A percentile compares a stretch with the other conserved stretches of the same genome.
These are phyloP conservation scores for Pseudocercospora fijiensis DNA, from an alignment of 2,329 filamentous ascomycete species.

Conservation along the genomic window DNA sequence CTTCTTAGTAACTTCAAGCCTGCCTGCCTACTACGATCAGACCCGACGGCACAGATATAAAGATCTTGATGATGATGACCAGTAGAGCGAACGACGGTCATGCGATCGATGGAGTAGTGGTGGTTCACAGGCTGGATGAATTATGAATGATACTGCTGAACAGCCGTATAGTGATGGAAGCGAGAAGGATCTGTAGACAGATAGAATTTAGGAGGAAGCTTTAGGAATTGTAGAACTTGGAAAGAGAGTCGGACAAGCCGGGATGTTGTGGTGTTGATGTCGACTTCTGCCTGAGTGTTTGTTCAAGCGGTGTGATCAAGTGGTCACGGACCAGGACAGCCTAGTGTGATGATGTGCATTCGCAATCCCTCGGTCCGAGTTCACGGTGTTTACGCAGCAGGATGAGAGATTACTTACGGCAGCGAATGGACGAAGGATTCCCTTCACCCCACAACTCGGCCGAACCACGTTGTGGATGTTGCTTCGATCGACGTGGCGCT, in stretches of 20 bases:
- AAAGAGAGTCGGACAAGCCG: no score
- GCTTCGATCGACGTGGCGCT: no score
- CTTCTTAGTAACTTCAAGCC: slow-evolving; percentile 8
- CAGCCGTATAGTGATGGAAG: slow-evolving; percentile 18
- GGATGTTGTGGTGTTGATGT: no score
- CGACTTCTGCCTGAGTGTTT: no score
- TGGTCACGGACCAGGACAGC: background rate
- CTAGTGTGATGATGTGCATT: background rate
- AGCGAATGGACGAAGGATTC: background rate
- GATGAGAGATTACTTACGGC: background rate
- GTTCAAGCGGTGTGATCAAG: no score
- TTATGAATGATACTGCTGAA: slow-evolving; percentile 1
- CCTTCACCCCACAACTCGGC: background rate
- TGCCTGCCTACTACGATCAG: no score
- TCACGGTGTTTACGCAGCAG: background rate
- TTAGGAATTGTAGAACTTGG: background rate
- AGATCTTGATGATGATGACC: slow-evolving; percentile 4
- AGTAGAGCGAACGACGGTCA: slow-evolving; percentile 7
- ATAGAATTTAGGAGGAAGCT: slow-evolving; percentile 18
- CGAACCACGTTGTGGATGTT: background rate
- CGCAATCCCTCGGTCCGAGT: background rate
- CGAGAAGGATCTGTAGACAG: slow-evolving; percentile 14
- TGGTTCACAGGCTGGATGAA: slow-evolving; percentile 4
- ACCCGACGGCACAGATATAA: slow-evolving; percentile 12
- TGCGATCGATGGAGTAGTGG: slow-evolving; percentile 1